These are phyloP conservation scores for Zygosaccharomyces pseudobailii DNA, from an alignment of 1,139 yeast species.

Conservation along the genomic window DNA sequence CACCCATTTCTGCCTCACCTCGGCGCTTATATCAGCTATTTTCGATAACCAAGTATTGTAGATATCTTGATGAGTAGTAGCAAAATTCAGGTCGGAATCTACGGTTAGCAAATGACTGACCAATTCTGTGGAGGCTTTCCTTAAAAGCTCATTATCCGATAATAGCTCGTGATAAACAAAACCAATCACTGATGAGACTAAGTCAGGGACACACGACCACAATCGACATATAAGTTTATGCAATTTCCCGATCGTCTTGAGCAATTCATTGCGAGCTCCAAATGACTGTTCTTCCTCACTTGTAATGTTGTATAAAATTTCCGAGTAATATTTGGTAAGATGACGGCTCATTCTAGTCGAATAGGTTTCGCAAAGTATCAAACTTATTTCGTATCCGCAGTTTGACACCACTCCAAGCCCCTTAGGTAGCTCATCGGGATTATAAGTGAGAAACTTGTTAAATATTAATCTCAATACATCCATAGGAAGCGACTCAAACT, in stretches of 20 bases:
- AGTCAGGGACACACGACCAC: constrained; percentile 76
- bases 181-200: constrained; percentile 70
- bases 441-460: constrained; percentile 37
- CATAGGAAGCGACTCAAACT: constrained; percentile 64
- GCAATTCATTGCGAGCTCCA: constrained; percentile 28
- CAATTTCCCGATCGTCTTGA: constrained; percentile 49
- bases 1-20: constrained; percentile 69
- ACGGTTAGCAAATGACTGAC: constrained; percentile 62
- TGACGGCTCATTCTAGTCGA: constrained; percentile 73
- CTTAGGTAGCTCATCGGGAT: constrained; percentile 32
- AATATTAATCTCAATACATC: constrained; percentile 59
- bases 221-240: constrained; percentile 62
- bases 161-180: constrained; percentile 75
- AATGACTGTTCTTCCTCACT: constrained; percentile 29
- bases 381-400: constrained; percentile 61
- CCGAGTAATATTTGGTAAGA: constrained; percentile 77
- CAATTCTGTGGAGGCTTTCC: constrained; percentile 68
- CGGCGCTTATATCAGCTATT: constrained; percentile 60
- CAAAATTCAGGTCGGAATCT: constrained; percentile 52
- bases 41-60: constrained; percentile 75
- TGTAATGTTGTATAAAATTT: constrained; percentile 53
- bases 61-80: constrained; percentile 52
- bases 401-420: constrained; percentile 38
- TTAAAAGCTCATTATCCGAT: constrained; percentile 60
- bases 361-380: constrained; percentile 65